Evolutionary conservation across 2,329 filamentous ascomycete species (phyloP), one percentile per base, ranked within the genome.

Genomic region (Talaromyces sp.): DNA sequence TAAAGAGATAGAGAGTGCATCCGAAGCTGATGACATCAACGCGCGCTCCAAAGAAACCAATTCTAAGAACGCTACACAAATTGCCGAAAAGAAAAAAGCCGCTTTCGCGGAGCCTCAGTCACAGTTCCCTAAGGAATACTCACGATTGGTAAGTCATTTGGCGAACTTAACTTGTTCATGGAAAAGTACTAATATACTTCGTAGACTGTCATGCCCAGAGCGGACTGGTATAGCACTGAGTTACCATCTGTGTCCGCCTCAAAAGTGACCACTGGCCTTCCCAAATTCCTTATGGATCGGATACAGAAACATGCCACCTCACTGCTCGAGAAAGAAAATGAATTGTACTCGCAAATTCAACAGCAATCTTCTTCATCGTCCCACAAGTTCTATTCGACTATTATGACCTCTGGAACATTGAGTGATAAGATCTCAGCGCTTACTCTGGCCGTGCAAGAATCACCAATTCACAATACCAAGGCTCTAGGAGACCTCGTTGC

Each of bases 381-480:
- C 47, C 91, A 96, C 78, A 96, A 93, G 76, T 99, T 99, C 82
- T 89, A 98, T 83, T 92, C 93, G 1, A 96, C 93, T 19, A 97
- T 99, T 76, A 97, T 98, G 91, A 83, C 92, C 10, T 96, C 93
- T 1, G 95, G 95, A 82, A 99, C 96, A 10, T 86, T 98, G 71
- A 96, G 93, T 64, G 95, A 99, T 77, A 98, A 97, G 77, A 90
- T 98, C 50, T 99, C 95, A 2, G 96, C 95, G 3, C 82, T 99
- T 73, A 99, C 95, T 4, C 83, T 99, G 70, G 90, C 95, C 64
- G 88, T 97, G 13, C 96, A 99, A 80, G 95, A 99, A 78, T 98
- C 96, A 9, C 95, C 95, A 19, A 81, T 98, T 60, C 95, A 99
- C 78, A 98, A 93, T 67, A 89, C 88, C 68, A 94, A 95, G 74